Base-by-base conservation (phyloP, 148 eudicot genomes). In the Chenopodium formosanum region DNA sequence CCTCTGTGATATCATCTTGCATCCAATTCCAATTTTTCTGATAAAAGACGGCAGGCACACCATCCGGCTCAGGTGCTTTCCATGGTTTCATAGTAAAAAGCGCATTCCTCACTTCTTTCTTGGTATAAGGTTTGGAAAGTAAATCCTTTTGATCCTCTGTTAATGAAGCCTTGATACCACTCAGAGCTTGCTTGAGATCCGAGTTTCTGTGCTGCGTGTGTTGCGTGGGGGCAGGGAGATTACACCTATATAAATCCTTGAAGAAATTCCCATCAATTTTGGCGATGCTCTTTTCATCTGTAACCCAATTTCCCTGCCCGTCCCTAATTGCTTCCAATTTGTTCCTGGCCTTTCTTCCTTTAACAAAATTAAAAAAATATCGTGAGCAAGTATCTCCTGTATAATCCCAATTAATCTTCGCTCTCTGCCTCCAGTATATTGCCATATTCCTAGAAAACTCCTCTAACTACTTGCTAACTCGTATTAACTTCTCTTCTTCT, bases 401-500 rank as follows among this genome's bases (percentile, higher is more conserved):
- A 0, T 34, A 47, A 7, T 6, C 12, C 74, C 52, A 71, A 37
- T 40, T 34, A 4, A 71, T 3, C 2, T 40, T 71, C 0, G 50
- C 47, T 5, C 6, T 34, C 2, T 71, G 74, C 34, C 37, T 37
- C 47, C 74, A 70, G 10, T 14, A 70, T 12, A 7, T 1, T 1
- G 74, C 74, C 47, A 46, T 22, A 4, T 22, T 27, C 13, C 12
- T 3, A 0, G 74, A 40, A 20, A 13, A 70, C 11, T 70, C 46
- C 5, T n/a, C 7, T 0, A n/a, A 0, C 0, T 27, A 13, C 32
- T 29, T n/a, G 6, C 5, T 2, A 4, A 27, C 7, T 27, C 11
- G 1, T 9, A 22, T 1, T 1, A 22, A 68, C 0, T n/a, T 2
- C 7, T 11, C 32, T 0, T 27, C 23, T 2, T 68, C 1, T 0